Evolutionary conservation across 176 grass and related monocot genomes (phyloP).

Genomic region (Bonia amplexicaulis): DNA sequence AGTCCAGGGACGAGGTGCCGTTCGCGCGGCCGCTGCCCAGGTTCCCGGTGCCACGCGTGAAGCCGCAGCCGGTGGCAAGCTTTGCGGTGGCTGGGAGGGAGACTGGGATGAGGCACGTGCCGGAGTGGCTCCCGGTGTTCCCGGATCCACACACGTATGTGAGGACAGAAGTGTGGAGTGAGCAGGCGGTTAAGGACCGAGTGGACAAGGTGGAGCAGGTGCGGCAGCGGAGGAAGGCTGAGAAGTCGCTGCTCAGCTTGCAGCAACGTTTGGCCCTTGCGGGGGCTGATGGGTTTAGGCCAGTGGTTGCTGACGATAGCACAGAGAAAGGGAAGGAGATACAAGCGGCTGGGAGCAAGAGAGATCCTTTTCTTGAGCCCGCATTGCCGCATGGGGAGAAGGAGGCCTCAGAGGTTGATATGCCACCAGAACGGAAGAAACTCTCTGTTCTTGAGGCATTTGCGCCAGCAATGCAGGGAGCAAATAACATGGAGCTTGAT

Average conservation of each 20-base stretch:
- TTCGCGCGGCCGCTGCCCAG: slow-evolving; percentile 46
- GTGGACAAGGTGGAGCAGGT: slow-evolving; percentile 54
- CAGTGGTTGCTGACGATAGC: background rate
- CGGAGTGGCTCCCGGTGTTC: slow-evolving; percentile 69
- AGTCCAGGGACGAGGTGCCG: slow-evolving; percentile 46
- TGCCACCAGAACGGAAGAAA: slow-evolving; percentile 39
- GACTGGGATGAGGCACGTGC: slow-evolving; percentile 53
- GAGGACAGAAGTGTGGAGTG: slow-evolving; percentile 44
- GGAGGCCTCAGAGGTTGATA: slow-evolving; percentile 45
- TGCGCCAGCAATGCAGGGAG: slow-evolving; percentile 58
- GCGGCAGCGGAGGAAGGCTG: slow-evolving; percentile 64
- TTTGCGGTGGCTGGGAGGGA: slow-evolving; percentile 28
- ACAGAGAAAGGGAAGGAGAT: slow-evolving; percentile 52
- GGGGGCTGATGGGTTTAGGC: slow-evolving; percentile 30
- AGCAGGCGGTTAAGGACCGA: slow-evolving; percentile 36
- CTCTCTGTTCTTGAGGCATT: slow-evolving; percentile 66
- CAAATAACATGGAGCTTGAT: slow-evolving; percentile 41
- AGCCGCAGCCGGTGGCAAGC: background rate
- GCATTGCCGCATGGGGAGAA: slow-evolving; percentile 54
- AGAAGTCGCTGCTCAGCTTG: slow-evolving; percentile 75
- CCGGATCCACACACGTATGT: slow-evolving; percentile 61
- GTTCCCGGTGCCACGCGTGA: slow-evolving; percentile 47
- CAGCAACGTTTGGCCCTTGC: slow-evolving; percentile 55
- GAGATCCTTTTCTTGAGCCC: slow-evolving; percentile 56
- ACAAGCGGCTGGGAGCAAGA: slow-evolving; percentile 51